Percentiles rank a stretch among this genome's conserved stretches.
phyloP scores from a whole-genome alignment of 2,329 filamentous ascomycete genomes.

The Talaromyces rugulosus region DNA sequence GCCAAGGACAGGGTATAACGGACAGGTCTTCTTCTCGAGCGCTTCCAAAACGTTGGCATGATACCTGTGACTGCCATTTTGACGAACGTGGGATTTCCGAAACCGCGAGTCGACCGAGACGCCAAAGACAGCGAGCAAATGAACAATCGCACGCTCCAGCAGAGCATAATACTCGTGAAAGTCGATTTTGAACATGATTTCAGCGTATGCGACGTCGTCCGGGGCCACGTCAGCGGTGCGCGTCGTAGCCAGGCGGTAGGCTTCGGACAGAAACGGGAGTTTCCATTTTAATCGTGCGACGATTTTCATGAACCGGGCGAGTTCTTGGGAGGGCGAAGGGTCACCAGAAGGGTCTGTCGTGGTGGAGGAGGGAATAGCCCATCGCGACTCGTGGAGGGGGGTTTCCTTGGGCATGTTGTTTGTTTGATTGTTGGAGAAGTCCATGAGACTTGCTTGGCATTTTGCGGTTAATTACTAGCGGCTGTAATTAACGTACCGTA shows the following conservation, averaged over 20 bases:
- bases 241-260: conserved; percentile 49
- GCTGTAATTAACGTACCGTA: neutral
- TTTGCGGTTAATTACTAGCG: neutral
- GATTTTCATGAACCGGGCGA: conserved; percentile 58
- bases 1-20: conserved; percentile 55
- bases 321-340: conserved; percentile 37
- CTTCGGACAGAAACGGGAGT: conserved; percentile 55
- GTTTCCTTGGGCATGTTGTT: neutral
- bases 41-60: conserved; percentile 66
- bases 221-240: conserved; percentile 23
- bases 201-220: conserved; percentile 36
- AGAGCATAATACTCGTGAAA: conserved; percentile 74
- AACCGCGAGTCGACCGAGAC: conserved; percentile 45
- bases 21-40: conserved; percentile 54
- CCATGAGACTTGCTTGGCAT: neutral
- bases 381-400: conserved; percentile 4
- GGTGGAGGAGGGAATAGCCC: conserved; percentile 7
- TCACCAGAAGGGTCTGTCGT: conserved; percentile 5
- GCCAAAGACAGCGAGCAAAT: conserved; percentile 61
- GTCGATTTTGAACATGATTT: conserved; percentile 72
- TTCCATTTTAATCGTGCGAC: conserved; percentile 62
- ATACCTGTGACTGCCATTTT: conserved; percentile 51
- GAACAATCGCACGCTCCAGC: conserved; percentile 66
- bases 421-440: neutral
- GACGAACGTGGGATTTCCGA: conserved; percentile 14